Evolutionary conservation across 108 stramenopile species (phyloP), one percentile per base, ranked within the genome.

Genomic region (Phaeodactylum tricornutum): DNA sequence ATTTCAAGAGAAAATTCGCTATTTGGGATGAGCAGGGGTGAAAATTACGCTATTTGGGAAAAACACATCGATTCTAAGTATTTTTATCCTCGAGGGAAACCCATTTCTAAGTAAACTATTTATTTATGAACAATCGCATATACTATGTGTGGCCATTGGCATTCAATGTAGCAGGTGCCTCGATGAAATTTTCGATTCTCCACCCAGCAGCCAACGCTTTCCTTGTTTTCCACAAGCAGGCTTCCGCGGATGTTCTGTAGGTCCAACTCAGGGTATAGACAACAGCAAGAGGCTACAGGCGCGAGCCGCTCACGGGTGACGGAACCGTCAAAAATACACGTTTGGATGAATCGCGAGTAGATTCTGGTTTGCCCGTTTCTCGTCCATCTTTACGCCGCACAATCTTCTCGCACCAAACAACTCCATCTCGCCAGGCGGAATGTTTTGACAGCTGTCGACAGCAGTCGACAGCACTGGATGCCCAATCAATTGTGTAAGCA

Each of bases 401-500:
- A 20, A 33, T 15, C 47, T 27, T 21, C 17, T 35, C 24, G 6
- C 21, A 61, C 27, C 3, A 28, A 17, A 43, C 35, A 40, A 15
- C n/a, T 49, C 31, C 5, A 23, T 45, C 44, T 46, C 25, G 21
- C 1, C 29, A 2, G 26, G 23, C 4, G 25, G 22, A 4, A 14
- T 44, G 4, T 36, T 36, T 19, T 17, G 28, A 15, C 14, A 64
- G 29, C n/a, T n/a, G n/a, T n/a, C n/a, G n/a, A n/a, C n/a, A n/a
- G n/a, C 40, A 74, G 66, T 31, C 76, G 64, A 37, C 71, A 81
- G 31, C 79, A 82, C 55, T 93, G 92, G 91, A 93, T 93, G 86
- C 93, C 93, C 17, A 95, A 98, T 74, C 77, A 65, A 17, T 54
- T 94, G 22, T 93, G 92, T 64, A 89, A 89, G 62, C 72, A 69